Evolutionary conservation across 352 stramenopile species (phyloP).

Genomic region (Phytophthora constricta): DNA sequence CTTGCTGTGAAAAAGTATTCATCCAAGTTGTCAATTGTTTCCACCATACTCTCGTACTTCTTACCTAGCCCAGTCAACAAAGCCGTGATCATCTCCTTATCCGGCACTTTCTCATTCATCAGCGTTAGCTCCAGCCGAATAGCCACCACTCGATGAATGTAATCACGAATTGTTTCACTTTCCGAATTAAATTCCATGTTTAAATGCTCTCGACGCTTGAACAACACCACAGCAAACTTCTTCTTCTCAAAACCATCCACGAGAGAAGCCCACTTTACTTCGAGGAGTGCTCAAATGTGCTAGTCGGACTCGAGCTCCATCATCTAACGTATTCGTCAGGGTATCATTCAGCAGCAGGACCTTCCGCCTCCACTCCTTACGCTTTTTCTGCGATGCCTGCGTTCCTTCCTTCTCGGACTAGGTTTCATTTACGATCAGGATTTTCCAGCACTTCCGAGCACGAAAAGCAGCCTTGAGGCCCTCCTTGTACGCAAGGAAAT

Average conservation of each 20-base stretch:
- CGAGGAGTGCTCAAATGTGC: slow-evolving; percentile 13
- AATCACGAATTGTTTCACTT: slow-evolving; percentile 17
- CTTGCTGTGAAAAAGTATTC: slow-evolving; percentile 13
- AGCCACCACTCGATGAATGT: slow-evolving; percentile 16
- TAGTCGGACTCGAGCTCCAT: slow-evolving; percentile 12
- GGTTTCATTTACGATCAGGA: slow-evolving; percentile 1
- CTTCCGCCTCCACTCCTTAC: slow-evolving; percentile 14
- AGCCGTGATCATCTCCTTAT: slow-evolving; percentile 10
- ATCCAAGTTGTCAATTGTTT: slow-evolving; percentile 19
- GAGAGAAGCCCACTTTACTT: slow-evolving; percentile 2
- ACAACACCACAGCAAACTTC: slow-evolving; percentile 16
- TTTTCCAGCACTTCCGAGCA: slow-evolving; percentile 19
- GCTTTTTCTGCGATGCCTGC: background rate
- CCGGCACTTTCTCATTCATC: slow-evolving; percentile 13
- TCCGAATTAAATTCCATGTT: slow-evolving; percentile 18
- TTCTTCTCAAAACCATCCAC: slow-evolving; percentile 28
- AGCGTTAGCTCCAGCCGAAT: slow-evolving; percentile 20
- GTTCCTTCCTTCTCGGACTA: slow-evolving; percentile 7
- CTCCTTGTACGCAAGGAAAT: slow-evolving; percentile 2
- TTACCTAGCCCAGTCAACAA: slow-evolving; percentile 17
- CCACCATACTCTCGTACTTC: slow-evolving; percentile 9
- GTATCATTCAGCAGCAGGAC: slow-evolving; percentile 15
- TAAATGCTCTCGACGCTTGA: slow-evolving; percentile 13
- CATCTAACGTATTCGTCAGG: slow-evolving; percentile 15
- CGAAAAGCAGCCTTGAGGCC: slow-evolving; percentile 10